Evolutionary conservation across 176 grass and related monocot genomes (phyloP), one percentile per base, ranked within the genome.

Genomic region (Carex pumila): DNA sequence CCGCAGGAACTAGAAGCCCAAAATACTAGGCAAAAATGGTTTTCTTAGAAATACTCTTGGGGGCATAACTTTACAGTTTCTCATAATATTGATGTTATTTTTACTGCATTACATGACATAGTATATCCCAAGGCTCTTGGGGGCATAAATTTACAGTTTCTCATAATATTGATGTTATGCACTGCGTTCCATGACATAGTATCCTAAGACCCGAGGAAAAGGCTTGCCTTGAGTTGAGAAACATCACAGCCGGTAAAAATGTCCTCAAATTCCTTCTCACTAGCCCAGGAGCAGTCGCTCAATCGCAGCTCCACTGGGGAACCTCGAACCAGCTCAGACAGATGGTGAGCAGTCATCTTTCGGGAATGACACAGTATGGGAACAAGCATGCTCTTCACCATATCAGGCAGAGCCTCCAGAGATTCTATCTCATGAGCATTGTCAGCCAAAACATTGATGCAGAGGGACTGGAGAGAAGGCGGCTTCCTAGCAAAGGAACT

Each of bases 261-360:
- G 9, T 54, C 84, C 88, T 88, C 64, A 78, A 95, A 98, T 22
- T 90, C 91, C 65, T 79, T 83, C 30, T 98, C 96, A 59, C 60
- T 90, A 72, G 86, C 79, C 96, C 96, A 98, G 32, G 96, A 98
- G 90, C 93, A 98, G 55, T 98, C 96, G 53, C 83, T 85, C 7
- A 95, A 61, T 64, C 79, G 86, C 83, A 98, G 82, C 71, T 84
- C 79, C 36, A 84, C 81, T 12, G 91, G 91, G 80, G 39, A 89
- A 11, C 88, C 91, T 72, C 68, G 85, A 63, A 88, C 19, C 25
- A 95, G 82, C 79, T 89, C 89, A 43, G 54, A 80, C 71, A 98
- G 89, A 98, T 89, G 80, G 81, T 83, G 67, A 49, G 21, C 72
- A 73, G 63, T 98, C 96, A 98, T 93, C 89, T 93, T 98, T 84